Percentiles rank a stretch among this genome's conserved stretches.
These are phyloP conservation scores for Pseudogymnoascus sp. DNA, from an alignment of 2,329 filamentous ascomycete species.

Conservation along the genomic window DNA sequence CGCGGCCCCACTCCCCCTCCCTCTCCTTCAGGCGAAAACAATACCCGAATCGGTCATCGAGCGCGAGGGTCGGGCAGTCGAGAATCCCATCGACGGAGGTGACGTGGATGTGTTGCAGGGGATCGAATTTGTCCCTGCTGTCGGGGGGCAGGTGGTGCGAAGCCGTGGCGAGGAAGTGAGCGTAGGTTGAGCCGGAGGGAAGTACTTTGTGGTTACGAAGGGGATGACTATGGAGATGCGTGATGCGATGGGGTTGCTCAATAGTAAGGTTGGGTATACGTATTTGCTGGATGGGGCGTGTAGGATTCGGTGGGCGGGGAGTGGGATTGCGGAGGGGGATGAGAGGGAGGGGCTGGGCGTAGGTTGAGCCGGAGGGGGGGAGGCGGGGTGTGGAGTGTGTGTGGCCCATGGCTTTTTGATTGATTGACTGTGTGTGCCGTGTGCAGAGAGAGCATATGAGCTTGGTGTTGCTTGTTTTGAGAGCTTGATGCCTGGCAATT, in stretches of 20 bases:
- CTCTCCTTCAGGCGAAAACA: neutral
- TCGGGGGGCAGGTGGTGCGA: neutral
- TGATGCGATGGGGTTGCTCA: conserved; percentile 64
- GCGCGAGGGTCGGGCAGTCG: neutral
- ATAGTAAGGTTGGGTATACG: conserved; percentile 77
- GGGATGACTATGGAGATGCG: conserved; percentile 55
- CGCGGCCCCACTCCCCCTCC: neutral
- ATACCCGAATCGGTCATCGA: neutral
- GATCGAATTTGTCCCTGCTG: neutral
- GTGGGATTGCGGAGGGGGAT: conserved; percentile 56
- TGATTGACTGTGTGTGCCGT: no score
- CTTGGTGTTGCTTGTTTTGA: neutral
- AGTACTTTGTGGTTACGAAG: conserved; percentile 54
- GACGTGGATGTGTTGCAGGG: neutral
- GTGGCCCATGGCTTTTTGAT: neutral
- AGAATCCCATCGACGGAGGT: neutral
- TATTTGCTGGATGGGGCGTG: conserved; percentile 85
- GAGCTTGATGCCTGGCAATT: neutral
- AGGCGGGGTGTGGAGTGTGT: no score
- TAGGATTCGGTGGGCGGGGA: conserved; percentile 90
- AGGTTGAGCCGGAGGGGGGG: no score
- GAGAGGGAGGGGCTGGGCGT: conserved; percentile 63
- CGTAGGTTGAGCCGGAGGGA: conserved; percentile 33
- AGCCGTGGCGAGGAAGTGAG: neutral
- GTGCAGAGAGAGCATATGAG: neutral